Conservation (phyloP, 2,329 filamentous ascomycete genomes). For the Achaetomium macrosporum region DNA sequence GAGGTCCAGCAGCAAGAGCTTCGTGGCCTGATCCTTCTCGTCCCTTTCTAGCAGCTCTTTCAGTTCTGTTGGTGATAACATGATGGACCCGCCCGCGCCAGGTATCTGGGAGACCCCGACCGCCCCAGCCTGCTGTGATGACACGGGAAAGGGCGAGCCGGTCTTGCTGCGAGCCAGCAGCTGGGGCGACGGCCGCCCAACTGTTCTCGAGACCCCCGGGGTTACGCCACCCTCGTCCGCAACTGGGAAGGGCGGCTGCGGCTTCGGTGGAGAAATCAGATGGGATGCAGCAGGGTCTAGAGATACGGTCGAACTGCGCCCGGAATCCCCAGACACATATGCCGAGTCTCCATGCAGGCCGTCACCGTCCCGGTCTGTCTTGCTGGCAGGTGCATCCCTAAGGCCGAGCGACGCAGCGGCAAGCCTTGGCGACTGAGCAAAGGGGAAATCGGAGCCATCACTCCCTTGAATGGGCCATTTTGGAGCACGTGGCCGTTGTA, state of each 20-base stretch:
- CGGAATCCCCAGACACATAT: slow-evolving; percentile 49
- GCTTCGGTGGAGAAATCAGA: slow-evolving; percentile 39
- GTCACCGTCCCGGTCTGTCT: slow-evolving; percentile 41
- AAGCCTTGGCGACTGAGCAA: slow-evolving; percentile 18
- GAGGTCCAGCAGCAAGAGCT: slow-evolving; percentile 72
- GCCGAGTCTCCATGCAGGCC: slow-evolving; percentile 49
- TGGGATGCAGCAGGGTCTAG: slow-evolving; percentile 37
- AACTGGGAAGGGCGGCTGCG: slow-evolving; percentile 33
- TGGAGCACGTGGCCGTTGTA: slow-evolving; percentile 38
- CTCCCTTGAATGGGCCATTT: slow-evolving; percentile 46
- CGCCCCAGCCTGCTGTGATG: slow-evolving; percentile 31
- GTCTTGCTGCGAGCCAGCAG: slow-evolving; percentile 46
- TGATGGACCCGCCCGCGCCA: slow-evolving; percentile 41
- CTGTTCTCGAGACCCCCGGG: slow-evolving; percentile 40
- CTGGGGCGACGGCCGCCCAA: slow-evolving; percentile 49
- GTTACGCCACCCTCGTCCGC: slow-evolving; percentile 24
- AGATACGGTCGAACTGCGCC: slow-evolving; percentile 46
- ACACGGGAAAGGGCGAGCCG: slow-evolving; percentile 35
- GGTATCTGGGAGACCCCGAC: slow-evolving; percentile 49
- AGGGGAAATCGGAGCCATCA: slow-evolving; percentile 35
- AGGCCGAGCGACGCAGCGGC: slow-evolving; percentile 16
- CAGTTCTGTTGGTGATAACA: slow-evolving; percentile 51
- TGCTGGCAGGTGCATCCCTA: slow-evolving; percentile 18
- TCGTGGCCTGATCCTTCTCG: slow-evolving; percentile 33
- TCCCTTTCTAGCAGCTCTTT: slow-evolving; percentile 48